Base-by-base conservation (phyloP, 257 asterid species). In the Solanum stenotomum region DNA sequence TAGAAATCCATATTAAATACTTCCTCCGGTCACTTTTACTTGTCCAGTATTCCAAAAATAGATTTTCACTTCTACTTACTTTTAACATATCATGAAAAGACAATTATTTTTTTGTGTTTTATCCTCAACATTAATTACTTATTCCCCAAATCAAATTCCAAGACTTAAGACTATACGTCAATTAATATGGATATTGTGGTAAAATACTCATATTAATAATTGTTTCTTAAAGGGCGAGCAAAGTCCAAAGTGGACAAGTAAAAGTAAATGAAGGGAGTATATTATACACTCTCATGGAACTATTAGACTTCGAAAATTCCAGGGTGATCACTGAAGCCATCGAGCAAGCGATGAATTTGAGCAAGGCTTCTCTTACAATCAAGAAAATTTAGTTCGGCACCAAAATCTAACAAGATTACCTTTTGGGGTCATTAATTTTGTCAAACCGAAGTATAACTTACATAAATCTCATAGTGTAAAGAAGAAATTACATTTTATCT, bases 391-490 rank as follows among this genome's bases (percentile, higher is more conserved):
- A 34, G 1, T 34, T 0, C 16, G 44, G 81, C 29, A 34, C 33
- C 42, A 44, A 59, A 59, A 76, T 13, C 38, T 67, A 85, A 52
- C 46, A 38, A 65, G 16, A 29, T 22, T 88, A 94, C 99, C 95
- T 93, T 88, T 93, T 83, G 90, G 88, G 49, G 84, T 94, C 94
- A 78, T 94, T n/a, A n/a, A n/a, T n/a, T n/a, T n/a, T n/a, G n/a
- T n/a, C n/a, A n/a, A n/a, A n/a, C n/a, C n/a, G n/a, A n/a, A n/a
- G n/a, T n/a, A n/a, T n/a, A n/a, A n/a, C n/a, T n/a, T n/a, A n/a
- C n/a, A n/a, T n/a, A n/a, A n/a, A n/a, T n/a, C n/a, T n/a, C n/a
- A n/a, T n/a, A n/a, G n/a, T n/a, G n/a, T n/a, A n/a, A n/a, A n/a
- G n/a, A n/a, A n/a, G n/a, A n/a, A n/a, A n/a, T n/a, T n/a, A n/a